Evolutionary conservation across 1,139 yeast species (phyloP).

Genomic region (Suhomyces wounanorum): DNA sequence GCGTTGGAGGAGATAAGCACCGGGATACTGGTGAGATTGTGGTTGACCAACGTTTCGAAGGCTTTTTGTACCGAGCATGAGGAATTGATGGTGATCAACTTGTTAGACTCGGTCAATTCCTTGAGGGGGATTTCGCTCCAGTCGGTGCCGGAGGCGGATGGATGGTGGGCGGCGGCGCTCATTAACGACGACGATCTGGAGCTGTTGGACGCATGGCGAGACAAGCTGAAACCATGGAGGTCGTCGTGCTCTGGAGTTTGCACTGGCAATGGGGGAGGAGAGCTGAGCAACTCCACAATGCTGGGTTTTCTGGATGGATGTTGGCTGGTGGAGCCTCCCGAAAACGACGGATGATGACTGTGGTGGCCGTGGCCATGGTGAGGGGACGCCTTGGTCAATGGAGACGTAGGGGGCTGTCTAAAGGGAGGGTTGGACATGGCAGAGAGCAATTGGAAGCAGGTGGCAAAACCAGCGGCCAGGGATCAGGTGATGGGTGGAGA

Average conservation of each 20-base stretch:
- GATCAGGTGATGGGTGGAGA: conserved; percentile 5
- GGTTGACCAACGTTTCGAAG: conserved; percentile 68
- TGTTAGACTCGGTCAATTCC: conserved; percentile 78
- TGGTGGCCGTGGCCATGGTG: conserved; percentile 10
- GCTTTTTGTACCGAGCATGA: conserved; percentile 80
- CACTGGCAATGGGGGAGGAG: conserved; percentile 70
- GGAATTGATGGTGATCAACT: conserved; percentile 66
- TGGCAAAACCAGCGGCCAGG: background rate
- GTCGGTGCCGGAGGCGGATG: conserved; percentile 39
- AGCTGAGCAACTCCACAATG: conserved; percentile 79
- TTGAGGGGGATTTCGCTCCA: conserved; percentile 75
- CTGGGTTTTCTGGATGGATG: conserved; percentile 59
- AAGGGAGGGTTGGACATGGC: conserved; percentile 21
- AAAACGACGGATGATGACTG: conserved; percentile 8
- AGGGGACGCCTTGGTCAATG: conserved; percentile 13
- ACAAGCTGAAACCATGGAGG: conserved; percentile 41
- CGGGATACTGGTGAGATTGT: conserved; percentile 84
- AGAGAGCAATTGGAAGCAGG: background rate
- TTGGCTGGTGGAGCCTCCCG: conserved; percentile 13
- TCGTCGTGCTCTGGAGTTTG: conserved; percentile 32
- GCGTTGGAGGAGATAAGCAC: conserved; percentile 51
- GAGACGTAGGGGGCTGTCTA: conserved; percentile 20
- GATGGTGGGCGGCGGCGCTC: conserved; percentile 14
- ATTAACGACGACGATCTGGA: conserved; percentile 30
- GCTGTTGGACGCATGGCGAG: conserved; percentile 45